phyloP scores from a whole-genome alignment of 805 yeast species.

The Ogataea trehalophila region DNA sequence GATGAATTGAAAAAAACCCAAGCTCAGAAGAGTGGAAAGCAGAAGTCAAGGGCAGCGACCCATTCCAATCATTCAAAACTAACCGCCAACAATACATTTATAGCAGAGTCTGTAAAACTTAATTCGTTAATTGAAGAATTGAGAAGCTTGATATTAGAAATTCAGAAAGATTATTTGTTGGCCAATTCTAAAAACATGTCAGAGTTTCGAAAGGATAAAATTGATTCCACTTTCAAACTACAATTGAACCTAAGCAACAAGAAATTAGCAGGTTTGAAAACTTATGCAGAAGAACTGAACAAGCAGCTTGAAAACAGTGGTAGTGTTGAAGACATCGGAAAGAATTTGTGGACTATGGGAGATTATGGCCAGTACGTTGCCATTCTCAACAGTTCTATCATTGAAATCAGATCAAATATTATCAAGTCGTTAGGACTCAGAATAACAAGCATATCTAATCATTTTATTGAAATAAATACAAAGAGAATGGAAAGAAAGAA shows the following conservation, averaged over 20 bases:
- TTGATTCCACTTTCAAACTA: slow-evolving; percentile 24
- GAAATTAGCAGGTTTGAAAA: slow-evolving; percentile 30
- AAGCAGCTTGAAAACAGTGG: slow-evolving; percentile 47
- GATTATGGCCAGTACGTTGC: slow-evolving; percentile 33
- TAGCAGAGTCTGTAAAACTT: slow-evolving; percentile 35
- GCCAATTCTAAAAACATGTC: slow-evolving; percentile 22
- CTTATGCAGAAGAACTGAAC: slow-evolving; percentile 35
- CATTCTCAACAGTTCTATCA: slow-evolving; percentile 34
- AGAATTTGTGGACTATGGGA: slow-evolving; percentile 29
- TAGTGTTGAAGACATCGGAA: slow-evolving; percentile 39
- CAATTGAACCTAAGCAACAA: slow-evolving; percentile 19
- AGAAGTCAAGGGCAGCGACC: slow-evolving; percentile 1
- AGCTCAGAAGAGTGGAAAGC: slow-evolving; percentile 2
- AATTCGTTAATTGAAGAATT: slow-evolving; percentile 31
- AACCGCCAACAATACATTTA: slow-evolving; percentile 33
- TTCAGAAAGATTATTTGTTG: slow-evolving; percentile 33
- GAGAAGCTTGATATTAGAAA: slow-evolving; percentile 29
- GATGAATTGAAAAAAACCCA: slow-evolving; percentile 21
- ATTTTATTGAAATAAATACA: slow-evolving; percentile 45
- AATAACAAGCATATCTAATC: slow-evolving; percentile 38
- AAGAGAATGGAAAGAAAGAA: slow-evolving; percentile 40
- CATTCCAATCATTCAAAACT: slow-evolving; percentile 4
- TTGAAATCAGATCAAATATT: slow-evolving; percentile 44
- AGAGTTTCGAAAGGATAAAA: slow-evolving; percentile 23
- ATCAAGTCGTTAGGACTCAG: slow-evolving; percentile 43